A percentile compares a stretch with the other conserved stretches of the same genome.
Conservation (phyloP, 805 yeast species). For the Schizosaccharomyces cryophilus region DNA sequence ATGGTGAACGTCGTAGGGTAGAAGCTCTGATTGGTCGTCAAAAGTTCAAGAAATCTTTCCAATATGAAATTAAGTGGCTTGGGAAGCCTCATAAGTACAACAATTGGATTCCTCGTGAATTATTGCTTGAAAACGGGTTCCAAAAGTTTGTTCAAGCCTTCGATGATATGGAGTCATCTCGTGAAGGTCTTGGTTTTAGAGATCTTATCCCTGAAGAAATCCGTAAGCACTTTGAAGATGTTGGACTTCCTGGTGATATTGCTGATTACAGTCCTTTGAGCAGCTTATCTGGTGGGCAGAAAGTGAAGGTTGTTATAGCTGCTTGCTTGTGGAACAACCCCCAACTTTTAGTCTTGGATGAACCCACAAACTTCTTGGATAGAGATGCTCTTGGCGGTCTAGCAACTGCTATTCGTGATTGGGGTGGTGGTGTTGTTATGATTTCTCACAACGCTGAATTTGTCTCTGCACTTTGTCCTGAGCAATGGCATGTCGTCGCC, state of each 20-base stretch:
- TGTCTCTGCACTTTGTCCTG: conserved; percentile 93
- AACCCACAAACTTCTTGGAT: conserved; percentile 94
- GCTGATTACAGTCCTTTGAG: conserved; percentile 97
- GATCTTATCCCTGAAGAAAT: conserved; percentile 77
- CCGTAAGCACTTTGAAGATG: conserved; percentile 89
- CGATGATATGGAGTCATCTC: conserved; percentile 96
- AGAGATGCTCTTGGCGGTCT: conserved; percentile 94
- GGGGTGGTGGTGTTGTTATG: conserved; percentile 97
- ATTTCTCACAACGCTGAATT: conserved; percentile 93
- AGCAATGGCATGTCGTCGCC: conserved; percentile 91
- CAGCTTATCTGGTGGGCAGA: conserved; percentile 89
- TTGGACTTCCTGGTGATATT: conserved; percentile 91
- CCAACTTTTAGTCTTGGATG: conserved; percentile 83
- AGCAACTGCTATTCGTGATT: conserved; percentile 91
- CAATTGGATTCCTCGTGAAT: conserved; percentile 77
- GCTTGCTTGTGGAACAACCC: conserved; percentile 99
- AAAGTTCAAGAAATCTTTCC: conserved; percentile 86
- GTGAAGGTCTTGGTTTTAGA: conserved; percentile 97
- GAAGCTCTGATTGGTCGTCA: conserved; percentile 96
- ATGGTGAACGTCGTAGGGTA: conserved; percentile 52
- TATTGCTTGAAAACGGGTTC: conserved; percentile 59
- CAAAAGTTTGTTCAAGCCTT: conserved; percentile 81
- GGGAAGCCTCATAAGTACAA: conserved; percentile 51
- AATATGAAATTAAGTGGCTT: conserved; percentile 89
- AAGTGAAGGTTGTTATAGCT: conserved; percentile 93